phyloP scores from a whole-genome alignment of 306 rosid genomes.

The Coriaria nepalensis region DNA sequence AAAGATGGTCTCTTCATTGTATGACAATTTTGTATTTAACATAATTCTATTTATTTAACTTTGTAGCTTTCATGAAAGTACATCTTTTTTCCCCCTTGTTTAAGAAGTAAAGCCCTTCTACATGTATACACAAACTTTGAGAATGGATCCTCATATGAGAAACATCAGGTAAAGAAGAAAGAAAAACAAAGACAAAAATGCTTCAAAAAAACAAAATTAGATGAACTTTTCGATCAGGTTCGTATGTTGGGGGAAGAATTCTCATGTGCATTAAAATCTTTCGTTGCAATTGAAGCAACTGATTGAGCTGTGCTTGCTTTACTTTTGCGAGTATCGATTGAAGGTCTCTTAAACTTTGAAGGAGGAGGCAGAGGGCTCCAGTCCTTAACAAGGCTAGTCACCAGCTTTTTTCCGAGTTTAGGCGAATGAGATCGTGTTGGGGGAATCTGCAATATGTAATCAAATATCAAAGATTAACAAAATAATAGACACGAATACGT shows the following conservation, averaged over 20 bases:
- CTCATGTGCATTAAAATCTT: slow-evolving; percentile 32
- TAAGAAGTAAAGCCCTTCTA: too few relatives aligned
- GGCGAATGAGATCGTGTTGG: slow-evolving; percentile 28
- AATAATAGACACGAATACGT: slow-evolving; percentile 9
- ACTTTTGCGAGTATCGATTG: slow-evolving; percentile 21
- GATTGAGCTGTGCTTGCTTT: slow-evolving; percentile 20
- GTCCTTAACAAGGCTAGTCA: slow-evolving; percentile 17
- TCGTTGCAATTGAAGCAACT: slow-evolving; percentile 21
- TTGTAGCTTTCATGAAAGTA: too few relatives aligned
- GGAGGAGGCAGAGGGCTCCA: slow-evolving; percentile 25
- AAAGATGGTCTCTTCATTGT: slow-evolving; percentile 64
- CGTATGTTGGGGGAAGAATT: slow-evolving; percentile 74
- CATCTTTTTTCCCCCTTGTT: too few relatives aligned
- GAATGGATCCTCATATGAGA: too few relatives aligned
- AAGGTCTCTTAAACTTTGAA: slow-evolving; percentile 18
- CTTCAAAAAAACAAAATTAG: not conserved
- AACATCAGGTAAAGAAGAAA: too few relatives aligned
- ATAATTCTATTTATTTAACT: too few relatives aligned
- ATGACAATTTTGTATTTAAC: slow-evolving; percentile 11
- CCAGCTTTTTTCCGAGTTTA: slow-evolving; percentile 26
- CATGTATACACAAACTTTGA: too few relatives aligned
- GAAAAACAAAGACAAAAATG: not conserved
- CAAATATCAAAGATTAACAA: not conserved
- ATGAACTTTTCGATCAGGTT: slow-evolving; percentile 12
- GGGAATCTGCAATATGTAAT: slow-evolving; percentile 28